Evolutionary conservation across 768 basidiomycete species (phyloP).

Genomic region (Leccinellum luteum): DNA sequence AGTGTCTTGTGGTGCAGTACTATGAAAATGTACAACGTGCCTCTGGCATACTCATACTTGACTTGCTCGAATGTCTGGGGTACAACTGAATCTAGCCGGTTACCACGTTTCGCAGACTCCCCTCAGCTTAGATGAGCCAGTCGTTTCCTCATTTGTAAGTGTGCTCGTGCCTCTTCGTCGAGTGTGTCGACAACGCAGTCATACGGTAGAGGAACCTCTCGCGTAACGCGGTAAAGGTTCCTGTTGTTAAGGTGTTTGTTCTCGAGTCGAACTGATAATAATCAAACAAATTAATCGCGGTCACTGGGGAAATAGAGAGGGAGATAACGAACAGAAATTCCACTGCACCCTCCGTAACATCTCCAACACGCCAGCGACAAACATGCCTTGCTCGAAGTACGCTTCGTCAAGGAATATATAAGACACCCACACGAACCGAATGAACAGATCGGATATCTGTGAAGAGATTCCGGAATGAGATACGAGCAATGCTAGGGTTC

Average conservation of each 20-base stretch:
- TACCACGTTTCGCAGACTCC: background rate
- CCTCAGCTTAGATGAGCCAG: conserved; percentile 19
- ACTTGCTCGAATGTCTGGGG: background rate
- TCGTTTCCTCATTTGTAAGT: conserved; percentile 14
- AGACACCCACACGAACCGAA: conserved; percentile 82
- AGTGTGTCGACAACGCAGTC: conserved; percentile 46
- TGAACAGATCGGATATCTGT: conserved; percentile 65
- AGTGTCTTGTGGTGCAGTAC: background rate
- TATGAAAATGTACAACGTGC: background rate
- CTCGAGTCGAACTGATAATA: conserved; percentile 64
- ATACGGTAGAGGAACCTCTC: conserved; percentile 80
- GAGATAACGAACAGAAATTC: conserved; percentile 74
- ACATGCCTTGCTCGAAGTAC: conserved; percentile 53
- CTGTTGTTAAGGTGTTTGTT: conserved; percentile 93
- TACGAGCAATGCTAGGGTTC: background rate
- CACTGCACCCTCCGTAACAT: conserved; percentile 81
- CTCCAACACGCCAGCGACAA: conserved; percentile 70
- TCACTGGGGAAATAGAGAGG: background rate
- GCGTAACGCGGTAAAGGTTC: conserved; percentile 85
- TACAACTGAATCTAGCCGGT: background rate
- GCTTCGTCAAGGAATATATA: conserved; percentile 61
- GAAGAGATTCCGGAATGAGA: background rate
- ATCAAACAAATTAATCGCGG: background rate
- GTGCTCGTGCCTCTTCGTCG: conserved; percentile 37
- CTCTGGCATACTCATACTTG: background rate